These are phyloP conservation scores for Colletotrichum plurivorum DNA, from an alignment of 2,329 filamentous ascomycete species.

Conservation along the genomic window DNA sequence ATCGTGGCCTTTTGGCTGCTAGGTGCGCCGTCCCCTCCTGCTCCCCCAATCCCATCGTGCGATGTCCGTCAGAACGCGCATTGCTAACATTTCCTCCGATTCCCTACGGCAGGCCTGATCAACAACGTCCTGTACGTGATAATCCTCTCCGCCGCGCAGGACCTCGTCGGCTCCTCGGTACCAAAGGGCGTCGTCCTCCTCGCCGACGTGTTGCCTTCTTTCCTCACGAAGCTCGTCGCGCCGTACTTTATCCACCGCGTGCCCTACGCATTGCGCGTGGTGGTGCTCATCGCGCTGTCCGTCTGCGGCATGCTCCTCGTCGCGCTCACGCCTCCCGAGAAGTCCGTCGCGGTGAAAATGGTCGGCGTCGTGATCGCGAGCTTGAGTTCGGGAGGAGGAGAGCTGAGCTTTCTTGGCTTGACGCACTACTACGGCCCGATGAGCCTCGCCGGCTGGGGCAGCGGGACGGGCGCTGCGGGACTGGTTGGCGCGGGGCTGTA, in stretches of 20 bases:
- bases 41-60: not conserved
- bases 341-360: slow-evolving; percentile 81
- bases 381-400: slow-evolving; percentile 87
- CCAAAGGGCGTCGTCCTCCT: slow-evolving; percentile 95
- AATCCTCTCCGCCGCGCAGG: slow-evolving; percentile 93
- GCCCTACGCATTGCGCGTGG: slow-evolving; percentile 82
- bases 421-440: slow-evolving; percentile 94
- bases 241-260: slow-evolving; percentile 95
- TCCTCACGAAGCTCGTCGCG: slow-evolving; percentile 87
- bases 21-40: slow-evolving; percentile 64
- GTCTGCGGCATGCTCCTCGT: slow-evolving; percentile 91
- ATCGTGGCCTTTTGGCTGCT: slow-evolving; percentile 93
- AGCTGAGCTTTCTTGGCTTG: slow-evolving; percentile 90
- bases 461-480: slow-evolving; percentile 91
- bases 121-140: slow-evolving; percentile 99
- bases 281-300: slow-evolving; percentile 82
- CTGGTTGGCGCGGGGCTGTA: slow-evolving; percentile 90
- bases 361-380: slow-evolving; percentile 88
- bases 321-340: slow-evolving; percentile 79
- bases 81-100: slow-evolving; percentile 3
- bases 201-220: slow-evolving; percentile 91
- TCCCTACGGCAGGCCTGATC: slow-evolving; percentile 75
- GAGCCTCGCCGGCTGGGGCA: slow-evolving; percentile 92
- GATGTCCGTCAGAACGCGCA: too few species aligned
- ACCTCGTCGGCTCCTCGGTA: slow-evolving; percentile 90